These are phyloP conservation scores for Pontederia paniculata DNA, from an alignment of 176 grass and related monocot species.

Conservation along the genomic window DNA sequence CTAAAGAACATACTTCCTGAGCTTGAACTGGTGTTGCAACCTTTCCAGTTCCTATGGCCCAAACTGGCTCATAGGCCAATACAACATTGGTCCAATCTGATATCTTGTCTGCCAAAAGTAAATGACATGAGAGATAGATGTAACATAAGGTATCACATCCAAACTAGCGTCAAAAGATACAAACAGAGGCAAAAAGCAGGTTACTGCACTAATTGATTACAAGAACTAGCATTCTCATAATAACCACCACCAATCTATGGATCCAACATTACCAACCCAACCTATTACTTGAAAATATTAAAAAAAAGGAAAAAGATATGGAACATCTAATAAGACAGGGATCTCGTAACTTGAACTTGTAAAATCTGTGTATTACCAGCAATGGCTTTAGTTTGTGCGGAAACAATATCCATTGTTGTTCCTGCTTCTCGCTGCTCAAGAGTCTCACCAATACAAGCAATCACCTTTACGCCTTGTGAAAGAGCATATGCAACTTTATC, in stretches of 20 bases:
- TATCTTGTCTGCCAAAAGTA: conserved; percentile 47
- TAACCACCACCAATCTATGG: too few relatives aligned
- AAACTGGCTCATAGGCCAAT: conserved; percentile 86
- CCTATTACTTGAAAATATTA: too few relatives aligned
- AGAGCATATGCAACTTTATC: conserved; percentile 84
- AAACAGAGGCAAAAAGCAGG: too few relatives aligned
- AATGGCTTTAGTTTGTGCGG: conserved; percentile 68
- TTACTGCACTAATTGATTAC: too few relatives aligned
- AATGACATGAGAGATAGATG: background rate
- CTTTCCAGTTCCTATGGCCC: conserved; percentile 90
- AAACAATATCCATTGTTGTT: conserved; percentile 62
- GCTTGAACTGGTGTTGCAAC: conserved; percentile 75
- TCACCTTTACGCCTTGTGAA: conserved; percentile 68
- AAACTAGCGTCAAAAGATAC: background rate
- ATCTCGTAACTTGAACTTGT: too few relatives aligned
- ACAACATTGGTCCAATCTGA: conserved; percentile 65
- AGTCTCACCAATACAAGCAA: conserved; percentile 88
- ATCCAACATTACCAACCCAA: too few relatives aligned
- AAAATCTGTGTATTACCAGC: conserved; percentile 33
- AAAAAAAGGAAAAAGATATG: too few relatives aligned
- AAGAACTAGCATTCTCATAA: too few relatives aligned
- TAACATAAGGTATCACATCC: background rate
- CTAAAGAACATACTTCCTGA: conserved; percentile 42
- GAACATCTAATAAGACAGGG: too few relatives aligned
- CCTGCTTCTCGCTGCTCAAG: conserved; percentile 72